These are phyloP conservation scores for Mycena rebaudengoi DNA, from an alignment of 768 basidiomycete genomes.

Conservation along the genomic window DNA sequence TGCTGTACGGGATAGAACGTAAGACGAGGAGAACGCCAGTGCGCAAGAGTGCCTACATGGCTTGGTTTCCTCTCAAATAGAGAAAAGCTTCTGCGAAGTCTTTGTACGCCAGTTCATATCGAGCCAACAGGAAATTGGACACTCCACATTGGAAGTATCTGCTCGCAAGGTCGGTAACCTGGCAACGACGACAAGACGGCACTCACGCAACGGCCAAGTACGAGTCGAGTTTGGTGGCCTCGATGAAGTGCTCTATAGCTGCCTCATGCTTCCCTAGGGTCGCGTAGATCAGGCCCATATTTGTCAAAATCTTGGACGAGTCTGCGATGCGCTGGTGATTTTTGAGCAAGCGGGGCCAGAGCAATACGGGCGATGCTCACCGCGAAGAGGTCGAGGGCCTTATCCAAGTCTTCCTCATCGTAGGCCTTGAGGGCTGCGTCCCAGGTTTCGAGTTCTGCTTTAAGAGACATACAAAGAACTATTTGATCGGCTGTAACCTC, in stretches of 20 bases:
- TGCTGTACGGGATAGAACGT: conserved; percentile 50
- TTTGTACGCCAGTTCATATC: conserved; percentile 75
- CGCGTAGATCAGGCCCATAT: conserved; percentile 74
- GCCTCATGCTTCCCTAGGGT: conserved; percentile 68
- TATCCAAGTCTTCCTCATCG: conserved; percentile 82
- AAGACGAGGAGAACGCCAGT: conserved; percentile 8
- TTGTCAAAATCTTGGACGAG: conserved; percentile 69
- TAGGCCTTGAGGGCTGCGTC: conserved; percentile 86
- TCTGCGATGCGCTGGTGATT: conserved; percentile 75
- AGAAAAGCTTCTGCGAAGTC: conserved; percentile 88
- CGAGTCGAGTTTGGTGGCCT: conserved; percentile 62
- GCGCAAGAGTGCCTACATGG: conserved; percentile 63
- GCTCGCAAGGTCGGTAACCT: not conserved
- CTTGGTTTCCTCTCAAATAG: conserved; percentile 83
- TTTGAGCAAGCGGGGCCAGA: conserved; percentile 1
- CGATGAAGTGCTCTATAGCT: conserved; percentile 63
- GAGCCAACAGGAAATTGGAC: conserved; percentile 84
- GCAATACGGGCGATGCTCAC: conserved; percentile 48
- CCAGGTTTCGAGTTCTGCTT: conserved; percentile 86
- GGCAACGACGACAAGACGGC: not conserved
- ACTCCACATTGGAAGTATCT: conserved; percentile 93
- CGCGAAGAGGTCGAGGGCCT: conserved; percentile 77
- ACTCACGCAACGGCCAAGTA: conserved; percentile 70
- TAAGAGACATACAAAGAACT: too few relatives aligned
- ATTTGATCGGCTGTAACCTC: too few relatives aligned